Percentiles rank a stretch among this genome's conserved stretches.
These are phyloP conservation scores for Secale cereale DNA, from an alignment of 176 grass and related monocot species.

Conservation along the genomic window DNA sequence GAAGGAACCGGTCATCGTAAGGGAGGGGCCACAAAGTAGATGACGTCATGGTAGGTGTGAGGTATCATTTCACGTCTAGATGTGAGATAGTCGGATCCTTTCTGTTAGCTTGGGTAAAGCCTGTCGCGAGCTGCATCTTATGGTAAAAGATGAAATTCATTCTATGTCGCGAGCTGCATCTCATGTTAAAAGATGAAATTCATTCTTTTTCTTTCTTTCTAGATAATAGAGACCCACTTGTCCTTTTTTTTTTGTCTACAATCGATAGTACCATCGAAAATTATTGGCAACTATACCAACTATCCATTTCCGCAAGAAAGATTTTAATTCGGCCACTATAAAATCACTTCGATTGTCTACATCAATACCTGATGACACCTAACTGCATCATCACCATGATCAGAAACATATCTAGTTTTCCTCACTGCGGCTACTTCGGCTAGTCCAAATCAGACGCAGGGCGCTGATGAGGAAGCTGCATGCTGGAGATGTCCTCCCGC, in stretches of 20 bases:
- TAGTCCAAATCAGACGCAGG: slow-evolving; percentile 53
- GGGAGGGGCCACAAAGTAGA: too few species aligned
- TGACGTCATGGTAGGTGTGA: too few species aligned
- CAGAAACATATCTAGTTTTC: slow-evolving; percentile 13
- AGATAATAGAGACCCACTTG: not conserved
- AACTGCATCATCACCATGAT: not conserved
- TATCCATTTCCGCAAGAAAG: not conserved
- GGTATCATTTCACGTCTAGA: too few species aligned
- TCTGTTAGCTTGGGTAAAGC: too few species aligned
- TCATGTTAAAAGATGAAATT: too few species aligned
- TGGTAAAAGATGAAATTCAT: too few species aligned
- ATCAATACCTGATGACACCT: slow-evolving; percentile 1
- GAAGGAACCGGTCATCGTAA: too few species aligned
- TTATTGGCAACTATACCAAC: not conserved
- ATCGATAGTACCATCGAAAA: not conserved
- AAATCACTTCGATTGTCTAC: slow-evolving; percentile 14
- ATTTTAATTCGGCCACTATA: not conserved
- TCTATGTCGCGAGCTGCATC: not conserved
- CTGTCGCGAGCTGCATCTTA: too few species aligned
- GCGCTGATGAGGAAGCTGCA: slow-evolving; percentile 75
- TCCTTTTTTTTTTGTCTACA: too few species aligned
- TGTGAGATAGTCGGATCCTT: too few species aligned
- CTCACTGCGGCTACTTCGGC: not conserved
- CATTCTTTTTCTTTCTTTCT: not conserved
- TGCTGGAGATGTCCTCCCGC: slow-evolving; percentile 89